Conservation (phyloP, 441 rosid species). For the Oxalis stricta region DNA sequence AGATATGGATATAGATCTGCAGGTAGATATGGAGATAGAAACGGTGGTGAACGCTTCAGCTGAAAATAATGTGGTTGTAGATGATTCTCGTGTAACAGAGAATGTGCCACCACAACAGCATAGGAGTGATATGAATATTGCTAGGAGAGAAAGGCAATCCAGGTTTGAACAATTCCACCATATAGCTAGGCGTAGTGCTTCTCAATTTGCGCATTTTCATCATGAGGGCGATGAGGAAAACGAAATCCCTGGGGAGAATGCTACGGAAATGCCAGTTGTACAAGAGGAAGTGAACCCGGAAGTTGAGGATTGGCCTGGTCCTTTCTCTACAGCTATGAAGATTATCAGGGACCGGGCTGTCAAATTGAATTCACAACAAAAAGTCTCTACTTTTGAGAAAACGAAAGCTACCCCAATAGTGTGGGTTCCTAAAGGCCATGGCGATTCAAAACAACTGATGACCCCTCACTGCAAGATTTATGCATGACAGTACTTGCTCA, state of each 20-base stretch:
- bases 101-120: slow-evolving; percentile 6
- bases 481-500: slow-evolving; percentile 42
- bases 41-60: too few species aligned
- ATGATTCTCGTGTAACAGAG: slow-evolving; percentile 7
- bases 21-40: too few species aligned
- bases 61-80: slow-evolving; percentile 1
- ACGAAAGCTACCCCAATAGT: slow-evolving; percentile 16
- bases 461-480: slow-evolving; percentile 53
- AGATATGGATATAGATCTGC: slow-evolving; percentile 11
- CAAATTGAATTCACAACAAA: slow-evolving; percentile 12
- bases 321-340: slow-evolving; percentile 91
- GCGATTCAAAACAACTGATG: slow-evolving; percentile 10
- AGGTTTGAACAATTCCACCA: slow-evolving; percentile 37
- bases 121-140: slow-evolving; percentile 1
- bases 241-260: slow-evolving; percentile 10
- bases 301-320: slow-evolving; percentile 93
- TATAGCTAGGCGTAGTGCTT: slow-evolving; percentile 53
- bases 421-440: slow-evolving; percentile 47
- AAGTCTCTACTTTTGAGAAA: slow-evolving; percentile 9
- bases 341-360: slow-evolving; percentile 58
- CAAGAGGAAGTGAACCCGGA: slow-evolving; percentile 19
- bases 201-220: slow-evolving; percentile 59
- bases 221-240: slow-evolving; percentile 19
- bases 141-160: slow-evolving; percentile 4
- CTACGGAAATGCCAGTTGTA: slow-evolving; percentile 14